Conservation (phyloP, 305 asterid genomes). For the Fraxinus ornus region DNA sequence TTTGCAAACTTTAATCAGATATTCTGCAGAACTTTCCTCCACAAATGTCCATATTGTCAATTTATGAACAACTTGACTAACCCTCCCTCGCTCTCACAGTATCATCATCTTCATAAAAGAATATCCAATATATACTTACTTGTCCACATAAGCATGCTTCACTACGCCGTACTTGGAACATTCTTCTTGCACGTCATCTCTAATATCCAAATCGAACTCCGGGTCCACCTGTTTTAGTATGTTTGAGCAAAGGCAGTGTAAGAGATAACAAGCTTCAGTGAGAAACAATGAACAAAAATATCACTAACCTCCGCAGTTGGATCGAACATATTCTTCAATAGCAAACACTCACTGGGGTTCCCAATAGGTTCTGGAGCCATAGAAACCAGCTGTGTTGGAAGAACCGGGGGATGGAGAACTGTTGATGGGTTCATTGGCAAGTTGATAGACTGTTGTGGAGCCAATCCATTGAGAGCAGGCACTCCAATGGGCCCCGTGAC, state of each 20-base stretch:
- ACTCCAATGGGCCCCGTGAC: constrained; percentile 68
- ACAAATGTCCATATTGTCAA: background rate
- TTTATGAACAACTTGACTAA: background rate
- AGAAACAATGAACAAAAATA: constrained; percentile 2
- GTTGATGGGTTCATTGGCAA: constrained; percentile 66
- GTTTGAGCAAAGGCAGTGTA: background rate
- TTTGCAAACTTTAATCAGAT: background rate
- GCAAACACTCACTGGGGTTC: constrained; percentile 84
- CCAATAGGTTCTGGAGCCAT: constrained; percentile 87
- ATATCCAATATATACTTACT: constrained; percentile 42
- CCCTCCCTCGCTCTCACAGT: background rate
- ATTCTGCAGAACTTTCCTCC: background rate
- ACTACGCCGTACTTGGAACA: constrained; percentile 88
- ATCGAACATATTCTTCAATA: constrained; percentile 95
- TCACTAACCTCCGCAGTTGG: constrained; percentile 78
- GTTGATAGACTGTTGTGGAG: constrained; percentile 54
- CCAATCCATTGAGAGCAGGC: constrained; percentile 66
- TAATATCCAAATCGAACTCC: constrained; percentile 87
- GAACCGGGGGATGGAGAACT: constrained; percentile 42
- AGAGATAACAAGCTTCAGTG: background rate
- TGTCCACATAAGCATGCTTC: constrained; percentile 87
- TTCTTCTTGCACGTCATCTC: constrained; percentile 85
- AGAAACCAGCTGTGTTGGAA: constrained; percentile 55
- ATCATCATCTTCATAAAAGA: background rate
- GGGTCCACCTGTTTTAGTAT: constrained; percentile 58